Percentiles rank a stretch among this genome's conserved stretches.
Evolutionary conservation across 768 basidiomycete species (phyloP).

Genomic region (Kwoniella dejecticola): DNA sequence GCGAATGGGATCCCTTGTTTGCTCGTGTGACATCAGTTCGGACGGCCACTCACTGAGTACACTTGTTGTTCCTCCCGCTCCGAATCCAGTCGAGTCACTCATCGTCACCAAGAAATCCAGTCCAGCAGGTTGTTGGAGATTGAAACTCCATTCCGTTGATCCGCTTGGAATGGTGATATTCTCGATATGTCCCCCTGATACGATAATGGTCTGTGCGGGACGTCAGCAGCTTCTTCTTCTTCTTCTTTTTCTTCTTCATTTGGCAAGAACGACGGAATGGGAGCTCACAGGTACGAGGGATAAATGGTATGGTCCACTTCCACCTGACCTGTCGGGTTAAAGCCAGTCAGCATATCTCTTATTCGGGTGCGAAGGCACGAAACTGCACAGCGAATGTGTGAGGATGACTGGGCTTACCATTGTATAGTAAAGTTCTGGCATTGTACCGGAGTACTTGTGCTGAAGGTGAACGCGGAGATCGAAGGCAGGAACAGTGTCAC

Average conservation of each 20-base stretch:
- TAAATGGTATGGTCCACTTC: conserved; percentile 37
- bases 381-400: no score
- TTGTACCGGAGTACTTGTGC: conserved; percentile 49
- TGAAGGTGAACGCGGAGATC: conserved; percentile 35
- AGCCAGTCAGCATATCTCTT: no score
- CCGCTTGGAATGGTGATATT: conserved; percentile 48
- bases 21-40: no score
- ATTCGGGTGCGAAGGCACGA: no score
- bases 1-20: no score
- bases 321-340: conserved; percentile 31
- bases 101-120: conserved; percentile 50
- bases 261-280: no score
- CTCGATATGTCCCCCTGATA: conserved; percentile 34
- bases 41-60: conserved; percentile 48
- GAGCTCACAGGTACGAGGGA: conserved; percentile 46
- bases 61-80: conserved; percentile 47
- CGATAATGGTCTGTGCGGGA: conserved; percentile 30
- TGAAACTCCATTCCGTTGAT: conserved; percentile 36
- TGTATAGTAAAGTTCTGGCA: conserved; percentile 44
- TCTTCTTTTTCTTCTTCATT: no score
- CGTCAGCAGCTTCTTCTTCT: no score
- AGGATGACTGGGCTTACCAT: conserved; percentile 44
- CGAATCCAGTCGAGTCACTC: conserved; percentile 45
- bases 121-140: conserved; percentile 46
- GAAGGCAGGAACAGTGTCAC: not conserved